Evolutionary conservation across 768 basidiomycete species (phyloP).

Genomic region (Clavaria fumosa): DNA sequence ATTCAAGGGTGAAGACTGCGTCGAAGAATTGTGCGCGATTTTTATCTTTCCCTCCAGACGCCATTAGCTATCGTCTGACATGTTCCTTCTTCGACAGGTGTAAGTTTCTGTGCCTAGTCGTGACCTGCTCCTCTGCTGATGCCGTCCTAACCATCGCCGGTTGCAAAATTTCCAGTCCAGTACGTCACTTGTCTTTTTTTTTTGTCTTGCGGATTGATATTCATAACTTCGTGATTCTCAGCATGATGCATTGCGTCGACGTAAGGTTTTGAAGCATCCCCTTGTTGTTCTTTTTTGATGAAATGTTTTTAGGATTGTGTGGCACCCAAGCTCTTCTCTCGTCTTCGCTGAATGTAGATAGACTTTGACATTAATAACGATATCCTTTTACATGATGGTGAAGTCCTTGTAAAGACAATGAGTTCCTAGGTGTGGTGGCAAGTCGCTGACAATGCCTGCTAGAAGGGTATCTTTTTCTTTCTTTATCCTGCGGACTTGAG

Average conservation of each 20-base stretch:
- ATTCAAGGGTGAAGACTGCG: slow-evolving; percentile 83
- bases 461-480: not conserved
- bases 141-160: slow-evolving; percentile 2
- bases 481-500: slow-evolving; percentile 10
- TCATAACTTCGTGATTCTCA: slow-evolving; percentile 16
- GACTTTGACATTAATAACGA: too few relatives aligned
- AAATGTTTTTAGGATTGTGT: not conserved
- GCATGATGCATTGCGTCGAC: slow-evolving; percentile 90
- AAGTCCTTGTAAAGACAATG: too few relatives aligned
- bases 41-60: slow-evolving; percentile 13
- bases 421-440: too few relatives aligned
- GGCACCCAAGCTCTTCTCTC: not conserved
- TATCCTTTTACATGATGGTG: too few relatives aligned
- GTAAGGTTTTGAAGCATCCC: slow-evolving; percentile 27
- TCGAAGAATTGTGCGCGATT: slow-evolving; percentile 66
- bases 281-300: not conserved
- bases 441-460: too few relatives aligned
- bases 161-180: slow-evolving; percentile 38
- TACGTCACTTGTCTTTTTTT: slow-evolving; percentile 23
- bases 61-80: slow-evolving; percentile 9
- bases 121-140: slow-evolving; percentile 8
- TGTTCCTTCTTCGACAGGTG: slow-evolving; percentile 14
- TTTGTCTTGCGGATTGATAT: not conserved
- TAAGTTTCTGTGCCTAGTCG: slow-evolving; percentile 13
- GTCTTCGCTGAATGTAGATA: not conserved